Evolutionary conservation across 306 rosid species (phyloP), one percentile per base, ranked within the genome.

Genomic region (Ormosia emarginata): DNA sequence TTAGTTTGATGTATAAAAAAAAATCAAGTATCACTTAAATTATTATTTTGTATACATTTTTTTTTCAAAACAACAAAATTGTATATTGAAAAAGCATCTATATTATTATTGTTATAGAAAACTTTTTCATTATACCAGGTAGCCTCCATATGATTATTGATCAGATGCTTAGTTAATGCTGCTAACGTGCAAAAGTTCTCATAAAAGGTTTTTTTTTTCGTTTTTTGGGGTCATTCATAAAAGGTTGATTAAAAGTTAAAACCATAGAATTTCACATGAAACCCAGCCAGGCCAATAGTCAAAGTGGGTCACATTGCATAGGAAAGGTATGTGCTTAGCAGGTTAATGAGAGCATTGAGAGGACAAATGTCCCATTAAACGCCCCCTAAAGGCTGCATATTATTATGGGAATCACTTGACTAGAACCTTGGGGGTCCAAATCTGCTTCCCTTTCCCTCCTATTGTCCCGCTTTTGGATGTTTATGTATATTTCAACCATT

Each of bases 241-340:
- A 36, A 64, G 29, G 70, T 6, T 0, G 12, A 7, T 41, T 15
- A 56, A 56, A 56, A 15, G 32, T 34, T 34, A 34, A 34, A 1
- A 34, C 37, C 17, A 17, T 40, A 9, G 6, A n/a, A 66, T n/a
- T 14, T 36, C 47, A 13, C 7, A 14, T 64, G 47, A 64, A 64
- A 65, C 49, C 6, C 37, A 65, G 43, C 33, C 6, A 40, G 50
- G 50, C 71, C 71, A 8, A 39, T 66, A 7, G 65, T 72, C 52
- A 73, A 73, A 55, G 66, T 37, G 52, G 78, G 78, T 36, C 52
- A 55, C 78, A 9, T 73, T 53, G 41, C 10, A 72, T 39, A 72
- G 11, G 15, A 53, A 53, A 71, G 36, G 8, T 7, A 9, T 11
- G 65, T 24, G 65, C 5, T 24, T 2, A 58, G 15, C 53, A 32